Evolutionary conservation across 202 grass and related monocot genomes (phyloP), one percentile per base, ranked within the genome.

Genomic region (Carex arenaria): DNA sequence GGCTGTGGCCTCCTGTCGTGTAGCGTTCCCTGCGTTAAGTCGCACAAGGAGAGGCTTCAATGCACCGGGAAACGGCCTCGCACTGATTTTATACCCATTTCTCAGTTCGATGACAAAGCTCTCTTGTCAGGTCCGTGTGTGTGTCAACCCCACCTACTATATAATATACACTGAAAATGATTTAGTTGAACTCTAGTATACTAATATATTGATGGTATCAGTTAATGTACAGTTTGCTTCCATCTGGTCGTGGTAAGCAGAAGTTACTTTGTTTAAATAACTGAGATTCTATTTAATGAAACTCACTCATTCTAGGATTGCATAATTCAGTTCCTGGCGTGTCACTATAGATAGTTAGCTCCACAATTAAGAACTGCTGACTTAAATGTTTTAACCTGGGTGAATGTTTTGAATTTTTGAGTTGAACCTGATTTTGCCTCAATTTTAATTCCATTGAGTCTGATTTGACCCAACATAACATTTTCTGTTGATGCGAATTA

Each of bases 51-150:
- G 23, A 89, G 89, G 57, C 84, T 86, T 70, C 57, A 83, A 22
- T 98, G 95, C 89, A 88, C 88, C 18, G 96, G 96, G 66, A 98
- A 98, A 91, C 93, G 96, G 61, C 67, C 84, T 71, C 91, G 91
- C 49, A 84, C 93, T 20, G 88, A 85, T 28, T 90, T 94, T 51
- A 86, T 95, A 31, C 89, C 86, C n/a, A 79, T 95, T 78, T 18
- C 91, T 57, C 76, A 79, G 2, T 98, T 98, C 86, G 85, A 98
- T 82, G 96, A 98, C 83, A 85, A 43, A 57, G 79, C 84, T 62
- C 91, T 98, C 86, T 34, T 98, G 78, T 98, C 96, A 38, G 93
- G 95, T 98, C 26, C 14, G 2, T 49, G 43, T 10, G 43, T 10
- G 43, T 45, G 43, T 10, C 8, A 40, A 31, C 28, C 67, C 23